Evolutionary conservation across 31 red algal genomes (phyloP), one percentile per base, ranked within the genome.

Genomic region (Odonthalia washingtoniensis): DNA sequence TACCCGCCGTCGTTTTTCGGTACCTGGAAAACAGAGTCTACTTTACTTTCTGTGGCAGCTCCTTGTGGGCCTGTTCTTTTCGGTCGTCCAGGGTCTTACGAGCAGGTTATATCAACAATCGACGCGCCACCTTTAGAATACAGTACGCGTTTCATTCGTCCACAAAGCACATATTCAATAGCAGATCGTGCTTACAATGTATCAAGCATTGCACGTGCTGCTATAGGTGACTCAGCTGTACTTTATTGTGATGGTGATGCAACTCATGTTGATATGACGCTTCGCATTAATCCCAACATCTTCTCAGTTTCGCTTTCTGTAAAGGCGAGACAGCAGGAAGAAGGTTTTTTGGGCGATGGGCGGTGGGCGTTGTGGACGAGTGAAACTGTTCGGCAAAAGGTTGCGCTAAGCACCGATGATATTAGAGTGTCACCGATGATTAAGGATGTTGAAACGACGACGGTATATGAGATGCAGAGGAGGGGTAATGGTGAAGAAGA

Each of bases 161-260:
- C 40, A 18, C 52, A 57, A 32, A 79, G 76, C 21, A 18, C n/a
- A n/a, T n/a, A n/a, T n/a, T n/a, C 87, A 28, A 77, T 87, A 44
- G 46, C 83, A 39, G 92, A 94, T 75, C 46, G 92, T 36, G 60
- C 74, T 39, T 85, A 77, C 81, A 94, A 94, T 34, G 92, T 94
- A 26, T 27, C 34, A 65, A 45, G 46, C 40, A 83, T 94, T 75
- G 92, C 81, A 62, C 78, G 69, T 40, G 92, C 92, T 30, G 45
- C 81, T 46, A 77, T 94, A 80, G 92, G 92, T 36, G 60, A 65
- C 5, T 49, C 53, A n/a, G 69, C 85, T 3, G 92, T 94, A 31
- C 49, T 88, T 68, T 66, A 84, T 41, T 85, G 80, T 38, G 62
- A 46, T 21, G 12, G 18, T 21, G 16, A 21, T 9, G 12, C 49